Evolutionary conservation across 768 basidiomycete genomes (phyloP).

Genomic region (Auricularia auricula-judae): DNA sequence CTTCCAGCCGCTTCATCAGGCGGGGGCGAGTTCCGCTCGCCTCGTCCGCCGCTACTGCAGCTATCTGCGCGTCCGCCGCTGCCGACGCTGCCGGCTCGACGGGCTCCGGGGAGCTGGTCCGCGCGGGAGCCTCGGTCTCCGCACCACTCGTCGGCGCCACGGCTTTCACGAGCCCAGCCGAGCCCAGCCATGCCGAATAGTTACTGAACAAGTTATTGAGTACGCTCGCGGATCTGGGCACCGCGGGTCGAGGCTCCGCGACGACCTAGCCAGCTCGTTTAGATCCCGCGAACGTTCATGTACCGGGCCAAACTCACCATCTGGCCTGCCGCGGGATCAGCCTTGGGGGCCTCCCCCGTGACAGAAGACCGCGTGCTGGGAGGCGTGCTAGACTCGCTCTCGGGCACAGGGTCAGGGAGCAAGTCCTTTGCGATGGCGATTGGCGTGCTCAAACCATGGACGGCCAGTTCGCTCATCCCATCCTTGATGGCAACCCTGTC

Average conservation of each 20-base stretch:
- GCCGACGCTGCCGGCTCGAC: not conserved
- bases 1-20: conserved; percentile 6
- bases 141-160: not conserved
- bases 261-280: not conserved
- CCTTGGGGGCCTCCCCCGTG: not conserved
- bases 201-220: not conserved
- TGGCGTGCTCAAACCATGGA: not conserved
- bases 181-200: not conserved
- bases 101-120: not conserved
- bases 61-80: not conserved
- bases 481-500: not conserved
- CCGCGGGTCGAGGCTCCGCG: not conserved
- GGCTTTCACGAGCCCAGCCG: not conserved
- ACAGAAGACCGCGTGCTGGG: not conserved
- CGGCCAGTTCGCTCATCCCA: not conserved
- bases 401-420: not conserved
- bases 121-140: not conserved
- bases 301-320: not conserved
- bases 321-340: not conserved
- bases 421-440: conserved; percentile 2
- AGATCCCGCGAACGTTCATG: not conserved
- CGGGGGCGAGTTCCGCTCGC: not conserved
- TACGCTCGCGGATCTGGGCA: not conserved
- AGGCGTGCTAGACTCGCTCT: not conserved
- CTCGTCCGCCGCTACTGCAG: not conserved